Percentiles rank a stretch among this genome's conserved stretches.
Conservation (phyloP, 768 basidiomycete species). For the Holtermanniella nyarrowii region DNA sequence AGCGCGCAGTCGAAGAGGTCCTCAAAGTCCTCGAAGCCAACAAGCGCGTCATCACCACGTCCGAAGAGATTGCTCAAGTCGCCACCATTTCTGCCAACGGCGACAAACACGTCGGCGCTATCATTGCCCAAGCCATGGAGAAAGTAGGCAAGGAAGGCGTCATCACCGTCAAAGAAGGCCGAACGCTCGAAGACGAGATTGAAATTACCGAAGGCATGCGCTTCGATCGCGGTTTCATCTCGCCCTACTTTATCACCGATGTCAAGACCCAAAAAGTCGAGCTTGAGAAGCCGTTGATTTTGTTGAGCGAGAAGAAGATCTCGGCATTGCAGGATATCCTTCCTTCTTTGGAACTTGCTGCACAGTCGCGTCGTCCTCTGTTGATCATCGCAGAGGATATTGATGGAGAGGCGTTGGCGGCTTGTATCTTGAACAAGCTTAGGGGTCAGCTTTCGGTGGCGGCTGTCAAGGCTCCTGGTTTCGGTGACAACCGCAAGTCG, state of each 20-base stretch:
- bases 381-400: constrained; percentile 96
- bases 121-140: constrained; percentile 98
- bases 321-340: constrained; percentile 88
- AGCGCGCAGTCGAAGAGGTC: constrained; percentile 91
- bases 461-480: constrained; percentile 91
- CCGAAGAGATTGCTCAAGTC: constrained; percentile 94
- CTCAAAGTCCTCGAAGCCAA: constrained; percentile 79
- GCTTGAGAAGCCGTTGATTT: constrained; percentile 89
- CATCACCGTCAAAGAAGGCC: constrained; percentile 98
- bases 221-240: constrained; percentile 97
- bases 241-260: constrained; percentile 96
- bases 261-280: constrained; percentile 93
- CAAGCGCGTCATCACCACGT: constrained; percentile 90
- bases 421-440: constrained; percentile 98
- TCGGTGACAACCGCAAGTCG: constrained; percentile 98
- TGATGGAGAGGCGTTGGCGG: constrained; percentile 94
- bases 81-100: constrained; percentile 80
- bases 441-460: constrained; percentile 90
- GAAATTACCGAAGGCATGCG: constrained; percentile 99
- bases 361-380: constrained; percentile 67
- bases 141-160: constrained; percentile 99
- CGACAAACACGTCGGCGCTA: constrained; percentile 78
- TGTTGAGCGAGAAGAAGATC: constrained; percentile 97
- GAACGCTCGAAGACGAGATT: constrained; percentile 96
- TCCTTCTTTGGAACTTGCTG: constrained; percentile 58